Base-by-base conservation (phyloP, 306 rosid species). In the Prunus padus region DNA sequence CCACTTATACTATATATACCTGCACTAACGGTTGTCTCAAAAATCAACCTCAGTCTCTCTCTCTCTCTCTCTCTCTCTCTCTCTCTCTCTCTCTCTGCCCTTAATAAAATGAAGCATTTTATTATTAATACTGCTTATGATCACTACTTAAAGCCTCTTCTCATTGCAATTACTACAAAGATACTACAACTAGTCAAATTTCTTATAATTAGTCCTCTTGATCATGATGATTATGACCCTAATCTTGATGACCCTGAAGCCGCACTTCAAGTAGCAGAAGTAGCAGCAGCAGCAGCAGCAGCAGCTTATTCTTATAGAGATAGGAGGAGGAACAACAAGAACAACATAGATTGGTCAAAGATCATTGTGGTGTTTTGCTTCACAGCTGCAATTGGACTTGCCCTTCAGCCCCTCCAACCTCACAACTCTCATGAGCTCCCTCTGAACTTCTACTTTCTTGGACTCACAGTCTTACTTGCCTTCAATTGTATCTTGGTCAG, bases 401-500 rank as follows among this genome's bases (percentile, higher is more conserved):
- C 30, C 6, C 62, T 56, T 22, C 30, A 22, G 0, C 62, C 30
- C 8, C 0, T 56, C 28, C 62, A 56, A 56, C 9, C n/a, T n/a
- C 30, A 7, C 40, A 8, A 33, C 62, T 56, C 16, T 12, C 7
- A 2, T 5, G 59, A 54, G 1, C 26, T 25, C 18, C 65, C 47
- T 12, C 0, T 7, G 30, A 9, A 15, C 18, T 19, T 77, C 26
- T 14, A 57, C 51, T 45, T 57, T 11, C 69, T 77, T 4, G 44
- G 22, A 20, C 62, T 76, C 3, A 23, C 26, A 3, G 42, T 76
- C 33, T 44, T 76, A 4, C 19, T 76, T 55, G 72, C 74, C 11
- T 67, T 55, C 44, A 76, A n/a, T n/a, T n/a, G n/a, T n/a, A n/a
- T n/a, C n/a, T n/a, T n/a, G n/a, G n/a, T n/a, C n/a, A n/a, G n/a